Base-by-base conservation (phyloP, 805 yeast species). In the Wickerhamiella lipophila region DNA sequence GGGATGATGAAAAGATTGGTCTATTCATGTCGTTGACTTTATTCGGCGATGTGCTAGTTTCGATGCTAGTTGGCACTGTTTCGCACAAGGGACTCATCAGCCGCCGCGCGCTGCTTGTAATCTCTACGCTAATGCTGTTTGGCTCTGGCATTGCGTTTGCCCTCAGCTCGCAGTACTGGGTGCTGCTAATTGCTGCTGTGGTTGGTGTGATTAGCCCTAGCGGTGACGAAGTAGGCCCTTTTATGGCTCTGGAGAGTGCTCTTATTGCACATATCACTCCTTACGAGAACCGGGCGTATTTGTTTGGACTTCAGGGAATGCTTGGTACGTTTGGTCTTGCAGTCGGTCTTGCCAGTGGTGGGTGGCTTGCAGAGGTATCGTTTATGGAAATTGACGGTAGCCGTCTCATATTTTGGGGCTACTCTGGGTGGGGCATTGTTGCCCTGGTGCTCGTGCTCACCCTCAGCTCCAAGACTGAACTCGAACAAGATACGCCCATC, bases 221-320 rank as follows among this genome's bases (percentile, higher is more conserved):
- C 25, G 94, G 95, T 21, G 87, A 81, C 58, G 95, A 86, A 59
- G 84, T 88, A 0, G 95, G 95, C 0, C 95, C 95, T 0, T 86
- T 86, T 63, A 81, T 83, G 59, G 77, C 92, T 0, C 78, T 86
- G 25, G 95, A 86, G 61, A 95, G 85, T 59, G 78, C 89, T 1
- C 73, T 83, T 35, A 69, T 86, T 45, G 92, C 95, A 0, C 89
- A 83, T 62, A 65, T 86, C 53, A 81, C 94, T 0, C 45, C 50
- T 1, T 40, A 43, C 16, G 55, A 52, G 1, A 50, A 55, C 16
- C 69, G 94, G 42, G 80, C 94, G 0, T 83, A 78, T 54, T 68
- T 84, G 2, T 85, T 78, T 67, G 92, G 92, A 0, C 68, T 80
- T 55, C 84, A 85, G 59, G 79, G 83, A 32, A 63, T 83, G 23